Evolutionary conservation across 768 basidiomycete species (phyloP).

Genomic region (Naematelia aurantialba): DNA sequence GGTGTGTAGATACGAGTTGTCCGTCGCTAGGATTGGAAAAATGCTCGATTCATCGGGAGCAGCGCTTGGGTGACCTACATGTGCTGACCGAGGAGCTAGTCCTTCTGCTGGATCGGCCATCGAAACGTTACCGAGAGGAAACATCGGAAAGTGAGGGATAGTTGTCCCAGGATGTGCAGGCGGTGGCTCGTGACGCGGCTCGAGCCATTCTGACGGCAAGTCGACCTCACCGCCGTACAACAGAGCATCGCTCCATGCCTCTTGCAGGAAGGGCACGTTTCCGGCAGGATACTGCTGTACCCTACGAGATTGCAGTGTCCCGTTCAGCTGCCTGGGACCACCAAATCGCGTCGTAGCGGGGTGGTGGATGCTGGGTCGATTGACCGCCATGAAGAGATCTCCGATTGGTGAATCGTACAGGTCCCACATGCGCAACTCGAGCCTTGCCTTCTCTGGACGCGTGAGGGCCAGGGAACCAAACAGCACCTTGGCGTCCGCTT

Average conservation of each 20-base stretch:
- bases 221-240: slow-evolving; percentile 21
- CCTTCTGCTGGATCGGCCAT: too few relatives aligned
- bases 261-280: slow-evolving; percentile 6
- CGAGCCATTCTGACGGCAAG: slow-evolving; percentile 28
- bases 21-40: too few relatives aligned
- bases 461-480: slow-evolving; percentile 22
- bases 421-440: slow-evolving; percentile 41
- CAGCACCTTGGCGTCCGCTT: slow-evolving; percentile 13
- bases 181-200: slow-evolving; percentile 3
- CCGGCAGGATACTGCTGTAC: neutral
- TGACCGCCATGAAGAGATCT: slow-evolving; percentile 26
- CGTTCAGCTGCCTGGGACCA: neutral
- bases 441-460: slow-evolving; percentile 26
- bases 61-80: too few relatives aligned
- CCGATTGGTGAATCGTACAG: slow-evolving; percentile 28
- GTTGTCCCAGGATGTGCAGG: neutral
- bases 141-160: neutral
- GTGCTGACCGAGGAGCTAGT: too few relatives aligned
- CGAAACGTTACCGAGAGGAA: neutral
- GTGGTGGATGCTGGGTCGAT: slow-evolving; percentile 8
- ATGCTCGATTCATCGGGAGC: too few relatives aligned
- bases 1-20: too few relatives aligned
- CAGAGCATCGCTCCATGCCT: slow-evolving; percentile 31
- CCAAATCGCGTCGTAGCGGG: neutral
- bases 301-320: neutral